Evolutionary conservation across 805 yeast genomes (phyloP).

Genomic region (Wickerhamiella kurtzmanii): DNA sequence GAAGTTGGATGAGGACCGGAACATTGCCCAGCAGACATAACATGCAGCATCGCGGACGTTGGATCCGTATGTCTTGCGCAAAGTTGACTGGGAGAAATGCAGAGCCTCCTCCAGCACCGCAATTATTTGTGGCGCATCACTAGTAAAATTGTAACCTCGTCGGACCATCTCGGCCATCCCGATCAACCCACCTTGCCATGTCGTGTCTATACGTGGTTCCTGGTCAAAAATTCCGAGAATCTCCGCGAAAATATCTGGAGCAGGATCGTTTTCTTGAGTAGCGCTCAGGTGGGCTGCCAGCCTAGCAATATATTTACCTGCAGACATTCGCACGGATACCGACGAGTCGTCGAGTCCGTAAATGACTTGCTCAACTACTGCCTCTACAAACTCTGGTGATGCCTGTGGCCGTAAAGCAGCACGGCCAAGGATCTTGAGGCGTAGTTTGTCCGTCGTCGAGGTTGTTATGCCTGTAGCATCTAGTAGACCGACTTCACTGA

Average conservation of each 20-base stretch:
- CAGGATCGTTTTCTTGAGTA: conserved; percentile 16
- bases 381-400: conserved; percentile 25
- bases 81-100: conserved; percentile 43
- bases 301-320: conserved; percentile 53
- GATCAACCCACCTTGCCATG: conserved; percentile 47
- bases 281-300: conserved; percentile 26
- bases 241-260: conserved; percentile 24
- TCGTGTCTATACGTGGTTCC: conserved; percentile 7
- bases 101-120: conserved; percentile 34
- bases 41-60: conserved; percentile 77
- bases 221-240: conserved; percentile 19
- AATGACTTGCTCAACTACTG: conserved; percentile 38
- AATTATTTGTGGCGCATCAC: conserved; percentile 9
- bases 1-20: conserved; percentile 30
- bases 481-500: not conserved
- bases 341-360: conserved; percentile 35
- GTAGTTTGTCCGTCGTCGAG: not conserved
- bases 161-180: conserved; percentile 39
- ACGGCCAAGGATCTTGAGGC: conserved; percentile 30
- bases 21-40: conserved; percentile 69
- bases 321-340: conserved; percentile 44
- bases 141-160: conserved; percentile 9
- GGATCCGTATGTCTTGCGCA: conserved; percentile 43
- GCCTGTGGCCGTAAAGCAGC: conserved; percentile 22
- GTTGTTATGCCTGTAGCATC: not conserved